A percentile compares a stretch with the other conserved stretches of the same genome.
These are phyloP conservation scores for Lathyrus aphaca DNA, from an alignment of 306 rosid genomes.

Conservation along the genomic window DNA sequence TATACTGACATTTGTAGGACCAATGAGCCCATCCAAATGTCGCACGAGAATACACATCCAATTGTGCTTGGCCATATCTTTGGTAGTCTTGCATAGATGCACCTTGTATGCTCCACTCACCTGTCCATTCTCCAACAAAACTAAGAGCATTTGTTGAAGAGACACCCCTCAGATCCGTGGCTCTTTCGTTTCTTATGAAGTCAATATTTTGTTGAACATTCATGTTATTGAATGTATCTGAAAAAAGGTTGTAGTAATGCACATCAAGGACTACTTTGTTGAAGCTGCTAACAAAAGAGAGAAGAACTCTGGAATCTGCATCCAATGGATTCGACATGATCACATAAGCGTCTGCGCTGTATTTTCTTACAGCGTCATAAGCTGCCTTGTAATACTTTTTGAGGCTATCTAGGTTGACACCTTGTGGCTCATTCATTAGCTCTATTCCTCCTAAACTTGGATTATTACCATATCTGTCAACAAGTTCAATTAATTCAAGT, in stretches of 20 bases:
- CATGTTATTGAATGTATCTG: constrained; percentile 20
- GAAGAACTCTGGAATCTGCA: constrained; percentile 44
- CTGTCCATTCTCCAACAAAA: constrained; percentile 63
- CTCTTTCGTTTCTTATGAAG: constrained; percentile 49
- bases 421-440: constrained; percentile 50
- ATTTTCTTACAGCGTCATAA: constrained; percentile 50
- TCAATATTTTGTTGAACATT: constrained; percentile 50
- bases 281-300: constrained; percentile 42
- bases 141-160: constrained; percentile 51
- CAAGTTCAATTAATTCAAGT: no score
- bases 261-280: constrained; percentile 48
- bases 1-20: constrained; percentile 48
- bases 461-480: constrained; percentile 39
- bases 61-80: constrained; percentile 43
- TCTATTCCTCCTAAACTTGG: constrained; percentile 52
- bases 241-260: constrained; percentile 56
- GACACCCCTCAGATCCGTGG: constrained; percentile 38
- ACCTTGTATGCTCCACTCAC: constrained; percentile 33
- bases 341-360: constrained; percentile 47
- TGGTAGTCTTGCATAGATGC: constrained; percentile 41
- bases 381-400: constrained; percentile 45
- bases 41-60: constrained; percentile 49
- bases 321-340: constrained; percentile 55
- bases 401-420: constrained; percentile 47
- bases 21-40: constrained; percentile 66